Conservation (phyloP, 352 stramenopile genomes). For the Pythium phragmitis region DNA sequence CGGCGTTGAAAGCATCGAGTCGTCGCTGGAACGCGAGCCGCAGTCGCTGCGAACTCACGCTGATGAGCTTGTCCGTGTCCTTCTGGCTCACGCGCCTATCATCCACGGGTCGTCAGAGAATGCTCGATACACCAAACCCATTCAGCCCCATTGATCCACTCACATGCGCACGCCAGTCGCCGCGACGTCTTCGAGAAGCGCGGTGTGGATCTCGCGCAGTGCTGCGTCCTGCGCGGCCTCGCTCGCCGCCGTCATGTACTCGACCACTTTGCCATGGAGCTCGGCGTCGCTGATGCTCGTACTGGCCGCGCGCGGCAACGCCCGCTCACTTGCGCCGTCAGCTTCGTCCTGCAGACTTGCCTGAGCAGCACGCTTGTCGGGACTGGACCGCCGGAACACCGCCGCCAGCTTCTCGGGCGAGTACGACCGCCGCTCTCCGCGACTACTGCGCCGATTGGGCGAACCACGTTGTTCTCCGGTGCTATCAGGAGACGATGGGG, state of each 20-base stretch:
- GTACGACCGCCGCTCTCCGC: slow-evolving; percentile 23
- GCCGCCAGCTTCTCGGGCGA: slow-evolving; percentile 24
- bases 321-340: background rate
- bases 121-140: background rate
- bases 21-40: slow-evolving; percentile 30
- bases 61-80: slow-evolving; percentile 27
- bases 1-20: slow-evolving; percentile 40
- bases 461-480: slow-evolving; percentile 5
- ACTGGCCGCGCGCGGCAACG: slow-evolving; percentile 12
- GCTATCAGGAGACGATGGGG: slow-evolving; percentile 15
- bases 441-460: slow-evolving; percentile 8
- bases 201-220: slow-evolving; percentile 24
- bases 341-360: background rate
- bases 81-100: slow-evolving; percentile 26
- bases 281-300: slow-evolving; percentile 30
- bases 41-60: slow-evolving; percentile 39
- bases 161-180: slow-evolving; percentile 14
- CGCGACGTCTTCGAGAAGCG: slow-evolving; percentile 23
- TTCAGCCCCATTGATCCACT: background rate
- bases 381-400: slow-evolving; percentile 21
- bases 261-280: slow-evolving; percentile 29
- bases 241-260: slow-evolving; percentile 29
- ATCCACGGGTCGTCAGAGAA: background rate
- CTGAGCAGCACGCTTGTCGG: slow-evolving; percentile 17
- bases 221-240: slow-evolving; percentile 26